A percentile compares a stretch with the other conserved stretches of the same genome.
Conservation (phyloP, 352 stramenopile species). For the Pythium sukuiense region DNA sequence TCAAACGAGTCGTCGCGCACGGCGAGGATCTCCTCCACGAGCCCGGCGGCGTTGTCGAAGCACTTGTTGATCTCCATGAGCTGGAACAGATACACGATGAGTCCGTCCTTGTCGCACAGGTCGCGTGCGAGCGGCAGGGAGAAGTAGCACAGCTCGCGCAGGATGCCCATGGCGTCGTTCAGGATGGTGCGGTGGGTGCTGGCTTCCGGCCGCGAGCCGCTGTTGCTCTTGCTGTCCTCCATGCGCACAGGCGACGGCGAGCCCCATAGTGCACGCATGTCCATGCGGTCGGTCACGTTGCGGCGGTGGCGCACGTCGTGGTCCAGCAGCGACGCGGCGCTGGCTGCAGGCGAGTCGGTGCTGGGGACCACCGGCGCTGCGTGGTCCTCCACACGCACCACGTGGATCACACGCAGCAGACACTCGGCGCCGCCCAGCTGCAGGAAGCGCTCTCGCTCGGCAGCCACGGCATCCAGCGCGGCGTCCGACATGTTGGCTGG, state of each 20-base stretch:
- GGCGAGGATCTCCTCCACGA: slow-evolving; percentile 94
- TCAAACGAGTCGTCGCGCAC: slow-evolving; percentile 81
- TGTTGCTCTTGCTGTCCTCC: slow-evolving; percentile 37
- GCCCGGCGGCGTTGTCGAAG: slow-evolving; percentile 89
- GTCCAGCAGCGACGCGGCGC: slow-evolving; percentile 4
- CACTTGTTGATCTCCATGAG: slow-evolving; percentile 87
- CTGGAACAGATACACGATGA: slow-evolving; percentile 94
- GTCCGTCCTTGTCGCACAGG: slow-evolving; percentile 78
- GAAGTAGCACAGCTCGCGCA: slow-evolving; percentile 85
- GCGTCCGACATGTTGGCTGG: slow-evolving; percentile 21
- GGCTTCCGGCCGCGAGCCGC: slow-evolving; percentile 35
- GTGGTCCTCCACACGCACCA: slow-evolving; percentile 59
- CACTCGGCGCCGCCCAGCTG: slow-evolving; percentile 71
- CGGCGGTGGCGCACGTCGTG: slow-evolving; percentile 27
- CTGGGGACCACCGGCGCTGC: slow-evolving; percentile 3
- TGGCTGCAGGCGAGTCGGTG: slow-evolving; percentile 2
- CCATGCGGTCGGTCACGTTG: slow-evolving; percentile 38
- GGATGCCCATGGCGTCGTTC: slow-evolving; percentile 75
- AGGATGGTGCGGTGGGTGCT: slow-evolving; percentile 54
- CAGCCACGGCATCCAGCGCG: slow-evolving; percentile 37
- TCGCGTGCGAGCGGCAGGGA: slow-evolving; percentile 62
- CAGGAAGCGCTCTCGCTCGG: slow-evolving; percentile 70
- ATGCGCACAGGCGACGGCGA: slow-evolving; percentile 35
- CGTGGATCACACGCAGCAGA: slow-evolving; percentile 70
- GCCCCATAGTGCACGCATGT: slow-evolving; percentile 63